Percentiles rank a stretch among this genome's conserved stretches.
These are phyloP conservation scores for Hypoxylon lenormandii DNA, from an alignment of 495 filamentous ascomycete species.

Conservation along the genomic window DNA sequence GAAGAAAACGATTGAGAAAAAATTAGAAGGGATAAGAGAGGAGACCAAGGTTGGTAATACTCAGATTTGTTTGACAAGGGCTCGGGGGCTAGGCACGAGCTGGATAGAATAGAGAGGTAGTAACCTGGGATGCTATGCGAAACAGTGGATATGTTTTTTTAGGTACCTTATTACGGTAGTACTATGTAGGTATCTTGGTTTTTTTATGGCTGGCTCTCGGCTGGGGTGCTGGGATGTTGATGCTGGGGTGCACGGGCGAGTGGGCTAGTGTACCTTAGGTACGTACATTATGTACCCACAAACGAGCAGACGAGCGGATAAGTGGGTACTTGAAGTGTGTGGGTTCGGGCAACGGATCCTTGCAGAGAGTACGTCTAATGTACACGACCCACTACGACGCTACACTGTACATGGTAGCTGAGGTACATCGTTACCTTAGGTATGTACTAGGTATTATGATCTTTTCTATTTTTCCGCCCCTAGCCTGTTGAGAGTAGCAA, in stretches of 20 bases:
- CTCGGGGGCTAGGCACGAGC: conserved; percentile 47
- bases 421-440: too few relatives aligned
- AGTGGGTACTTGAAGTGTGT: conserved; percentile 23
- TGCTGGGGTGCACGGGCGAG: too few relatives aligned
- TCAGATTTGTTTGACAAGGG: conserved; percentile 49
- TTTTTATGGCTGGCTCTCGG: too few relatives aligned
- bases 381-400: conserved; percentile 37
- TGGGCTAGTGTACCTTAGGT: too few relatives aligned
- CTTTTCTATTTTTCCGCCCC: conserved; percentile 19
- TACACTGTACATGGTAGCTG: conserved; percentile 7
- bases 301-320: conserved; percentile 4
- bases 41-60: conserved; percentile 47
- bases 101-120: conserved; percentile 44
- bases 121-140: conserved; percentile 31
- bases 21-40: conserved; percentile 43
- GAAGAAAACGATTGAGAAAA: conserved; percentile 28
- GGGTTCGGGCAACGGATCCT: conserved; percentile 46
- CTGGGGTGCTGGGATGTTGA: too few relatives aligned
- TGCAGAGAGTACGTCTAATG: conserved; percentile 24
- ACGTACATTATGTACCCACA: neutral
- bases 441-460: too few relatives aligned
- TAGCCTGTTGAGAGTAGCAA: neutral
- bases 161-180: neutral
- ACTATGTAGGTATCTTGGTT: too few relatives aligned
- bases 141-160: conserved; percentile 1